These are phyloP conservation scores for Puccinia horiana DNA, from an alignment of 1,284 basidiomycete species.

Conservation along the genomic window DNA sequence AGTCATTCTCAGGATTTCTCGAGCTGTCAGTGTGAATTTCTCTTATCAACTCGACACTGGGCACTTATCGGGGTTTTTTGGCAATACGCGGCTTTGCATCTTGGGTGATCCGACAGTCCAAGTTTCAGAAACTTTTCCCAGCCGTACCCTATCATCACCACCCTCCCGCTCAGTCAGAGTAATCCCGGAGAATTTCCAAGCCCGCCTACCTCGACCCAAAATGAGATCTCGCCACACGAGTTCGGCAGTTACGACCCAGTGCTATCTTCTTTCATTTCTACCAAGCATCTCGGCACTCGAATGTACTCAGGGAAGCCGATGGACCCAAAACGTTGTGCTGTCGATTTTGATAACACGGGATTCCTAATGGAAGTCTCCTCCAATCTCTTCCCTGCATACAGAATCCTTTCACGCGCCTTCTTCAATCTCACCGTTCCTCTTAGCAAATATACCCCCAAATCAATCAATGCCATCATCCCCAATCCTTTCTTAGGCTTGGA, in stretches of 20 bases:
- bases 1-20: conserved; percentile 41
- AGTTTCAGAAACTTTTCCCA: conserved; percentile 41
- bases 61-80: background rate
- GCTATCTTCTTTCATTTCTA: conserved; percentile 36
- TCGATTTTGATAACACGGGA: conserved; percentile 44
- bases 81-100: background rate
- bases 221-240: conserved; percentile 43
- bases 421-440: conserved; percentile 26
- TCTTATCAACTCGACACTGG: background rate
- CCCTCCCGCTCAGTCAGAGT: conserved; percentile 22
- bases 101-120: conserved; percentile 16
- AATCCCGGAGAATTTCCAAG: conserved; percentile 9
- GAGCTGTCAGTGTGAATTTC: conserved; percentile 5
- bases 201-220: conserved; percentile 20
- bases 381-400: conserved; percentile 46
- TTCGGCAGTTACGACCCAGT: conserved; percentile 45
- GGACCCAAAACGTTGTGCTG: conserved; percentile 15
- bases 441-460: conserved; percentile 19
- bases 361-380: conserved; percentile 47
- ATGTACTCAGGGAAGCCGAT: conserved; percentile 36
- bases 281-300: conserved; percentile 30
- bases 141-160: conserved; percentile 41
- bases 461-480: conserved; percentile 30
- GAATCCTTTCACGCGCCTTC: conserved; percentile 9
- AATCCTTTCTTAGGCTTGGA: conserved; percentile 46